phyloP scores from a whole-genome alignment of 306 rosid genomes.

The Quercus engelmannii region DNA sequence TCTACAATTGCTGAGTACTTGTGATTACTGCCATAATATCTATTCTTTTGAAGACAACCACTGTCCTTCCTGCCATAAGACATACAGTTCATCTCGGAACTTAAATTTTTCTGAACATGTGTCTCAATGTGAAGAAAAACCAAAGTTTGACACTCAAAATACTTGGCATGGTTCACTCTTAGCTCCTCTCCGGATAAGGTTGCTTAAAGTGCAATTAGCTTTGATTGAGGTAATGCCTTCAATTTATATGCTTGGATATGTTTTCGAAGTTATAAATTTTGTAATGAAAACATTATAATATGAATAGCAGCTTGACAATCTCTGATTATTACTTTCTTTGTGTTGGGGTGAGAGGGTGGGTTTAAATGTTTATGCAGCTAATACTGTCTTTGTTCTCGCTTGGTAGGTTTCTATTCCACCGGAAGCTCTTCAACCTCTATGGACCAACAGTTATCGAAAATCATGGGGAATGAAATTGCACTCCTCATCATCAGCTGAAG shows the following conservation, averaged over 20 bases:
- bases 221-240: slow-evolving; percentile 55
- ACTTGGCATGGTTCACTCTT: slow-evolving; percentile 27
- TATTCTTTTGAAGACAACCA: slow-evolving; percentile 34
- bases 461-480: slow-evolving; percentile 54
- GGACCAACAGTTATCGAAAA: slow-evolving; percentile 51
- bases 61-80: slow-evolving; percentile 48
- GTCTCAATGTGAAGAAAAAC: slow-evolving; percentile 32
- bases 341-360: not conserved
- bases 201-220: slow-evolving; percentile 57
- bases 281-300: not conserved
- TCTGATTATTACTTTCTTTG: slow-evolving; percentile 15
- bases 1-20: slow-evolving; percentile 38
- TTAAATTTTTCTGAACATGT: slow-evolving; percentile 36
- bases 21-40: slow-evolving; percentile 44
- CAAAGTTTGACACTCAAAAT: slow-evolving; percentile 10
- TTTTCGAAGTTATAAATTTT: slow-evolving; percentile 11
- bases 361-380: not conserved
- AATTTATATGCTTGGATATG: slow-evolving; percentile 14
- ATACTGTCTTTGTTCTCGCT: slow-evolving; percentile 16
- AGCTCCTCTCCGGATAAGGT: slow-evolving; percentile 51
- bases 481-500: slow-evolving; percentile 51
- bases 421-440: slow-evolving; percentile 57
- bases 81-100: slow-evolving; percentile 24
- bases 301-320: not conserved
- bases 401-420: slow-evolving; percentile 55